phyloP scores from a whole-genome alignment of 495 filamentous ascomycete species.

The Recurvomyces mirabilis region DNA sequence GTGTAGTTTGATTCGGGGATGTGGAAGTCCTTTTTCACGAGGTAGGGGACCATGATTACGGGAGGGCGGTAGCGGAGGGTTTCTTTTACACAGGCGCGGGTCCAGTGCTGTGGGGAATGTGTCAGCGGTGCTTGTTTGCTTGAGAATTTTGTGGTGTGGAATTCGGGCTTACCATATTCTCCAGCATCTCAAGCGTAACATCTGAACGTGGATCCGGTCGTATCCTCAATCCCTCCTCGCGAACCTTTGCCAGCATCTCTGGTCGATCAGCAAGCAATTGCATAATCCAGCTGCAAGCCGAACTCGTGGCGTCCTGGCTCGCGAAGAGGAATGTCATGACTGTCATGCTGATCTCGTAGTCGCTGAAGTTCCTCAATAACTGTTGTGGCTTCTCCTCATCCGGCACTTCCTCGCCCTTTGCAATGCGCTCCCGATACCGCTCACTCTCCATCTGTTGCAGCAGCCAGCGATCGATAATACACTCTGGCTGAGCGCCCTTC shows the following conservation, averaged over 20 bases:
- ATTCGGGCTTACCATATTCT: slow-evolving; percentile 47
- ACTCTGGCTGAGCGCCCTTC: slow-evolving; percentile 74
- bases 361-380: slow-evolving; percentile 74
- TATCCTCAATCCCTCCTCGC: slow-evolving; percentile 75
- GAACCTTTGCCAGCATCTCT: slow-evolving; percentile 77
- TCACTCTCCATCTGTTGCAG: slow-evolving; percentile 72
- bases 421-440: slow-evolving; percentile 61
- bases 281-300: slow-evolving; percentile 88
- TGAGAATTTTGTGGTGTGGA: neutral
- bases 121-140: neutral
- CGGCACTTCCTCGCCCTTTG: slow-evolving; percentile 54
- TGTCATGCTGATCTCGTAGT: slow-evolving; percentile 89
- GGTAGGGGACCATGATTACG: slow-evolving; percentile 94
- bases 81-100: slow-evolving; percentile 87
- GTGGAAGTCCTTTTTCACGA: slow-evolving; percentile 91
- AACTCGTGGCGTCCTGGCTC: slow-evolving; percentile 91
- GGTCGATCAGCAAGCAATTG: slow-evolving; percentile 90
- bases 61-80: slow-evolving; percentile 90
- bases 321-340: slow-evolving; percentile 97
- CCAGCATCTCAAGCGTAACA: slow-evolving; percentile 71
- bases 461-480: slow-evolving; percentile 94
- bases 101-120: slow-evolving; percentile 43
- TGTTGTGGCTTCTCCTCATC: slow-evolving; percentile 65
- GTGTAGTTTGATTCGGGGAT: slow-evolving; percentile 71
- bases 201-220: slow-evolving; percentile 60